Base-by-base conservation (phyloP, 116 monocot species). In the Phalaenopsis hybrid region DNA sequence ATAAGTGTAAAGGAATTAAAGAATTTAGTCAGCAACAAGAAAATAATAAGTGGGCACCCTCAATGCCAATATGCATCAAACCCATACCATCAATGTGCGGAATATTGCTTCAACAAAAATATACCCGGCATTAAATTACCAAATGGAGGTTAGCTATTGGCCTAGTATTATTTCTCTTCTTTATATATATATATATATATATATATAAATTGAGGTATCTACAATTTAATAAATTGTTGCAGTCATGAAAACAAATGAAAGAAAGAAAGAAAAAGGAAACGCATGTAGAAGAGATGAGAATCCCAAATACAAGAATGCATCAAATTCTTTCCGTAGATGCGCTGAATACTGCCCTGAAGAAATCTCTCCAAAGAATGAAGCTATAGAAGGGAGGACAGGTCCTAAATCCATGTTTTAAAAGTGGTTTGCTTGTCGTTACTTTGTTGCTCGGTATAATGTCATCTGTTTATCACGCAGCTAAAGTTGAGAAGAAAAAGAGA, bases 41-140 rank as follows among this genome's bases (percentile, higher is more conserved):
- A 79, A n/a, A 79, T 43, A 25, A 72, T 50, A 6, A 81, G 5
- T 33, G 33, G 45, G 48, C n/a, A 51, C 21, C 7, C 74, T 33
- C 52, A 57, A 41, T 81, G 75, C 25, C 41, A 74, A 58, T 75
- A 75, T 81, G 75, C 81, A 23, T 57, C 74, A 34, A 75, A 75
- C 69, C 81, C 75, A 75, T 81, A 57, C 76, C 76, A 82, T 44
- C 44, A 52, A 31, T 82, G 82, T 63, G 9, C 61, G 4, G 33
- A 82, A 70, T 37, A 52, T 44, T 74, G 49, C 74, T 8, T 57
- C 72, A 17, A 80, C 57, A 75, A 31, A 44, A 81, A n/a, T 57
- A 44, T 59, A 28, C 45, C 13, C 28, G 70, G 8, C 11, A 46
- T 9, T 18, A 37, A 50, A 25, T 17, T 49, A 45, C 21, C 37